Evolutionary conservation across 192 early-diverging fungal species (phyloP), one percentile per base, ranked within the genome.

Genomic region (Rhizophagus sp.): DNA sequence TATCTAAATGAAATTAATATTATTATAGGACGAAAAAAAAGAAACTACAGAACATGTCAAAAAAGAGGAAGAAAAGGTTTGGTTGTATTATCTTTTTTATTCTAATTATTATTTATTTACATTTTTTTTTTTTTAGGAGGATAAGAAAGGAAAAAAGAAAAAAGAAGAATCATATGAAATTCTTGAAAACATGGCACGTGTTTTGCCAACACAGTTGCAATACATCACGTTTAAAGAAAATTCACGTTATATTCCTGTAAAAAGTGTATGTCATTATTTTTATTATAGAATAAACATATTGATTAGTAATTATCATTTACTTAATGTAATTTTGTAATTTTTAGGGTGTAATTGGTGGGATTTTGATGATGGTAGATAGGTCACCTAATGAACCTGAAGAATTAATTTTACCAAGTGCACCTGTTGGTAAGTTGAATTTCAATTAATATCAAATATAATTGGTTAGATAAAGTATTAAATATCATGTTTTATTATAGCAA

Each of bases 201-300:
- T 99, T 47, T 82, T 98, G 19, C 96, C 96, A 34, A 85, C 89
- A 66, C 98, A 99, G 82, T 88, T 95, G 62, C 92, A 95, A 84
- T 91, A 91, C 76, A 92, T 99, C 80, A 88, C 91, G 36, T 97
- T 97, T 86, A 92, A 96, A 65, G 91, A 92, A 44, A 92, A 92
- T 73, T 85, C 92, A 10, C 93, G 97, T 44, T 99, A 98, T 84
- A 88, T 93, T 34, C 96, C 98, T 25, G 90, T 99, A 66, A 97
- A 95, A 85, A 91, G 90, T 82, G 91, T 93, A 83, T 68, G 76
- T 27, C 62, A 62, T 67, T 7, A 22, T 41, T 74, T 4, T 22
- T 74, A 19, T n/a, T 65, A 22, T 25, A 47, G 44, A 47, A 47
- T 47, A 47, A 47, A 47, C 11, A 47, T 66, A 41, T 34, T 33